These are phyloP conservation scores for Suillus luteus DNA, from an alignment of 768 basidiomycete species.

Conservation along the genomic window DNA sequence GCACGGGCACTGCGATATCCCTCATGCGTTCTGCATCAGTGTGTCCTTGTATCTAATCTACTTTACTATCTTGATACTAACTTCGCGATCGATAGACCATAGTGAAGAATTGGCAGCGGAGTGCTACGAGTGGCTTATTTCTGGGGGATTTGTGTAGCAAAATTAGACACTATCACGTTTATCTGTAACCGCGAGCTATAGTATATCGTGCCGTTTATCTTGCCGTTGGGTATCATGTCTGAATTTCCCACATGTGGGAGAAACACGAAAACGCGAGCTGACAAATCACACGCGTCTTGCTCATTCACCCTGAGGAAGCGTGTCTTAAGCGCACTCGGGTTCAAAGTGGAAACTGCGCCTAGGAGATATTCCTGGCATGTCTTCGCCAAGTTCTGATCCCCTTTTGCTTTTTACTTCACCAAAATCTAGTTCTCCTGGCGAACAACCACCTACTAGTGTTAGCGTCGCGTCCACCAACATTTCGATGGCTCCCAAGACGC, in stretches of 20 bases:
- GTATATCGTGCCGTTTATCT: neutral
- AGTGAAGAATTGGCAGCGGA: conserved; percentile 49
- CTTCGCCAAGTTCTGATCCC: conserved; percentile 17
- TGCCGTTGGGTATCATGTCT: neutral
- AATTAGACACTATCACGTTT: neutral
- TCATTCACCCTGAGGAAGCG: conserved; percentile 13
- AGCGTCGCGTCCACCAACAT: conserved; percentile 10
- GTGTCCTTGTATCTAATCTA: conserved; percentile 27
- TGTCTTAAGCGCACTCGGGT: conserved; percentile 16
- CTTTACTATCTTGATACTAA: conserved; percentile 6
- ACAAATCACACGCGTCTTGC: conserved; percentile 7
- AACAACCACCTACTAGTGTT: conserved; percentile 10
- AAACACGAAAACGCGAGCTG: conserved; percentile 3
- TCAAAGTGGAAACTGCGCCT: neutral
- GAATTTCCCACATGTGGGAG: neutral
- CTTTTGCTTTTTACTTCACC: conserved; percentile 20
- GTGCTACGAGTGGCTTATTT: conserved; percentile 47
- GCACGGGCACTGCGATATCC: conserved; percentile 49
- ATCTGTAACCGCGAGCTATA: neutral
- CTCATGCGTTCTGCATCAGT: conserved; percentile 79
- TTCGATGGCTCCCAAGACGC: conserved; percentile 15
- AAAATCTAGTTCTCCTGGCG: conserved; percentile 16
- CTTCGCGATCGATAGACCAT: conserved; percentile 43
- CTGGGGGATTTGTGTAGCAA: neutral
- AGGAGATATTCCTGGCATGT: conserved; percentile 18